Percentiles rank a stretch among this genome's conserved stretches.
These are phyloP conservation scores for Middelhovenomyces tepae DNA, from an alignment of 805 yeast species.

Conservation along the genomic window DNA sequence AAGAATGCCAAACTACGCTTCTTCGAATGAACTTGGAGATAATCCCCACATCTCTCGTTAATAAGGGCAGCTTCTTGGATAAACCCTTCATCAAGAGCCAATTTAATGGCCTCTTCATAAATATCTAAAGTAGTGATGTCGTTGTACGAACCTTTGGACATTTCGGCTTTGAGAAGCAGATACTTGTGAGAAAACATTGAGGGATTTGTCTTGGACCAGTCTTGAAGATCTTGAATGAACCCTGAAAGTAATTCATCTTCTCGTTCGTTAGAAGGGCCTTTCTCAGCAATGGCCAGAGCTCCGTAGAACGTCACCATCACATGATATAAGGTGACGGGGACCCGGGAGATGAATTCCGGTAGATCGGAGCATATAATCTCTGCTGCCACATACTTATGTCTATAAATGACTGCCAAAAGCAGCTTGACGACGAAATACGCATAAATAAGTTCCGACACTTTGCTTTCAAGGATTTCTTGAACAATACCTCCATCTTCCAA, in stretches of 20 bases:
- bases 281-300: constrained; percentile 21
- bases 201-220: constrained; percentile 33
- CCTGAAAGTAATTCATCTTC: constrained; percentile 21
- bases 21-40: constrained; percentile 27
- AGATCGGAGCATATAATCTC: constrained; percentile 16
- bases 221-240: constrained; percentile 23
- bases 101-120: constrained; percentile 39
- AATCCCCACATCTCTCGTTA: constrained; percentile 33
- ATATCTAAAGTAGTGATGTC: constrained; percentile 35
- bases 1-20: constrained; percentile 32
- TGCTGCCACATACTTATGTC: constrained; percentile 17
- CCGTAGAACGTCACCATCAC: constrained; percentile 19
- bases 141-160: constrained; percentile 20
- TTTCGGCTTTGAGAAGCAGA: constrained; percentile 30
- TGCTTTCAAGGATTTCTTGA: constrained; percentile 8
- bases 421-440: constrained; percentile 17
- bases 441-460: constrained; percentile 15
- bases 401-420: constrained; percentile 18
- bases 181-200: constrained; percentile 33
- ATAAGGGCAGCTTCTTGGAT: constrained; percentile 34
- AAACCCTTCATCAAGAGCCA: constrained; percentile 26
- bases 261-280: constrained; percentile 15
- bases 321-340: constrained; percentile 19
- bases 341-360: constrained; percentile 14
- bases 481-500: constrained; percentile 11